Percentiles rank a stretch among this genome's conserved stretches.
These are phyloP conservation scores for carrot (Daucus carota) DNA, from an alignment of 129 eudicot species.

Conservation along the genomic window DNA sequence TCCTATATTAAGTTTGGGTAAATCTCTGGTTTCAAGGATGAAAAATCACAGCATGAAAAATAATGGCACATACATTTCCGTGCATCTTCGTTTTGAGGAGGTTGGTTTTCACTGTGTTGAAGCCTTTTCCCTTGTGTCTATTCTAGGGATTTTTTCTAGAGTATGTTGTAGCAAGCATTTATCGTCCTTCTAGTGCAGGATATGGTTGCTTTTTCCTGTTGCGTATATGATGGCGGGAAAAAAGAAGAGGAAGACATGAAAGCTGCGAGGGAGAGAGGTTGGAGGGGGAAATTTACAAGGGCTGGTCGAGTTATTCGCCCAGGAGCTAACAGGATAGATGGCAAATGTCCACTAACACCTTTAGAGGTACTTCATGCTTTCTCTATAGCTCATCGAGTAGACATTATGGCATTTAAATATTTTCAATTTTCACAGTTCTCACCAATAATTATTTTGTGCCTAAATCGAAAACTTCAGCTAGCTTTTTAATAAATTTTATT, in stretches of 20 bases:
- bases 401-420: neutral
- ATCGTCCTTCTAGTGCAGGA: constrained; percentile 43
- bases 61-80: constrained; percentile 87
- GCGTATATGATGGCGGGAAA: constrained; percentile 86
- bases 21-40: constrained; percentile 78
- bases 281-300: constrained; percentile 91
- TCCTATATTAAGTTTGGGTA: constrained; percentile 56
- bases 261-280: constrained; percentile 97
- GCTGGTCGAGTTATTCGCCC: constrained; percentile 90
- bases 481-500: neutral
- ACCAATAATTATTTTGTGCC: neutral
- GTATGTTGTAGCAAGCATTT: constrained; percentile 10
- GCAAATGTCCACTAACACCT: constrained; percentile 93
- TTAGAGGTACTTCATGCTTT: constrained; percentile 55
- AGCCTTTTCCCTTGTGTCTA: neutral
- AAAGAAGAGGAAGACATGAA: constrained; percentile 71
- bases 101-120: constrained; percentile 29
- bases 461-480: neutral
- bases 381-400: neutral
- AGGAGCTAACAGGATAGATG: constrained; percentile 79
- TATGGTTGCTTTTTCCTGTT: constrained; percentile 98
- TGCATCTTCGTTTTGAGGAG: constrained; percentile 98
- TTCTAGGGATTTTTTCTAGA: constrained; percentile 5
- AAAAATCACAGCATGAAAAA: constrained; percentile 63
- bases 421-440: neutral